Percentiles rank a stretch among this genome's conserved stretches.
phyloP scores from a whole-genome alignment of 768 basidiomycete genomes.

The Lentinula boryana region DNA sequence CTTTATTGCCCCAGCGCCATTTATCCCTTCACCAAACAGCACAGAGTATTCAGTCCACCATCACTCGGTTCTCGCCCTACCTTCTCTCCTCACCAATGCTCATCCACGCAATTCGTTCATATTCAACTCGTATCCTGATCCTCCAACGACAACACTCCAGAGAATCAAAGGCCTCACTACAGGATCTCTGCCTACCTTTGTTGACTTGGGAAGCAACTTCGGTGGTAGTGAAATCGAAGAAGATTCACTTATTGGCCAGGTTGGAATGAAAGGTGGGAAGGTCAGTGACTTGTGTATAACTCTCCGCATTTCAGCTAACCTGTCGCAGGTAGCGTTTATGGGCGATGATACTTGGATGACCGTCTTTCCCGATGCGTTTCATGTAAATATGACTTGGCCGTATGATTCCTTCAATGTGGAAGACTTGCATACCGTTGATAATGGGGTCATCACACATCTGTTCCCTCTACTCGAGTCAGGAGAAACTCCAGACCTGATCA shows the following conservation, averaged over 20 bases:
- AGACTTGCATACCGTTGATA: constrained; percentile 92
- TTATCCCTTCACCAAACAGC: constrained; percentile 30
- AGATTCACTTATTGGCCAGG: constrained; percentile 81
- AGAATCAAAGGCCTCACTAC: constrained; percentile 94
- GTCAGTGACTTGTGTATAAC: constrained; percentile 28
- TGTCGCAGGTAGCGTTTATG: constrained; percentile 72
- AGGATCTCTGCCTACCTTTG: constrained; percentile 91
- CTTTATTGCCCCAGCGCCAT: constrained; percentile 74
- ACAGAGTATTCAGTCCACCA: constrained; percentile 51
- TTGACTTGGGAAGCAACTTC: constrained; percentile 92
- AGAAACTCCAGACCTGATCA: constrained; percentile 60
- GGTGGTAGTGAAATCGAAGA: constrained; percentile 82
- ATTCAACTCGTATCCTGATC: constrained; percentile 88
- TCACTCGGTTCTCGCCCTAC: constrained; percentile 79
- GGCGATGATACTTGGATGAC: constrained; percentile 97
- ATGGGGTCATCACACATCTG: constrained; percentile 80
- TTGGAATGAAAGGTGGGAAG: constrained; percentile 51
- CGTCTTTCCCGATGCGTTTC: constrained; percentile 76
- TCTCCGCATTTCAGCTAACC: not conserved
- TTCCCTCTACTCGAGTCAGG: constrained; percentile 65
- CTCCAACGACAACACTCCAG: constrained; percentile 92
- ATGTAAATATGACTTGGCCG: constrained; percentile 67
- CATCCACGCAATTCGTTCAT: constrained; percentile 75
- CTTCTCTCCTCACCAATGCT: constrained; percentile 57
- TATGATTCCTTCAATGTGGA: constrained; percentile 99